A percentile compares a stretch with the other conserved stretches of the same genome.
phyloP scores from a whole-genome alignment of 371 early-diverging fungal genomes.

The Quaeritorhiza haematococci region DNA sequence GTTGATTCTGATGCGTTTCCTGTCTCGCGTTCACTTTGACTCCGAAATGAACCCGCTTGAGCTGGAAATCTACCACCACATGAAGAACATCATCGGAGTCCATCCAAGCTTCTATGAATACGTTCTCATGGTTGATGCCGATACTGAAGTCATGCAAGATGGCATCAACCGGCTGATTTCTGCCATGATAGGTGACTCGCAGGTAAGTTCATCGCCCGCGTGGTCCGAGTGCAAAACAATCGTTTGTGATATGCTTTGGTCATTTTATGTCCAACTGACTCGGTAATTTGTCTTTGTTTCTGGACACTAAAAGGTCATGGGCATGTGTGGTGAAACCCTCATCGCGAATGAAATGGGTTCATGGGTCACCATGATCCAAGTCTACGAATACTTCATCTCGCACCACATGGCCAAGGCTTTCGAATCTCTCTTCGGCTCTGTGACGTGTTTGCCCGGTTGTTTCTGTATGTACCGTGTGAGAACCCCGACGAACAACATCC shows the following conservation, averaged over 20 bases:
- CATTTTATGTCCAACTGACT: no score
- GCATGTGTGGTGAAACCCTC: conserved; percentile 76
- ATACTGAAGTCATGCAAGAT: conserved; percentile 82
- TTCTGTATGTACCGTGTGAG: conserved; percentile 74
- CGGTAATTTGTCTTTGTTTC: no score
- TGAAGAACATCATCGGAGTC: conserved; percentile 80
- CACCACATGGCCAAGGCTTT: conserved; percentile 75
- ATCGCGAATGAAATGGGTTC: conserved; percentile 72
- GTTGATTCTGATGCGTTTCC: conserved; percentile 97
- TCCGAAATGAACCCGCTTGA: conserved; percentile 77
- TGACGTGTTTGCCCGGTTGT: conserved; percentile 75
- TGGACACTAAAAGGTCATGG: conserved; percentile 51
- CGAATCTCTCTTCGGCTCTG: conserved; percentile 96
- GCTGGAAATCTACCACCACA: conserved; percentile 82
- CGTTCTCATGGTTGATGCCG: conserved; percentile 93
- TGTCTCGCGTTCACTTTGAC: conserved; percentile 96
- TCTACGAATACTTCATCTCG: conserved; percentile 97
- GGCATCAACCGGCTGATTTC: conserved; percentile 85
- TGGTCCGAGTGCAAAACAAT: no score
- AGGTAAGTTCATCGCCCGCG: no score
- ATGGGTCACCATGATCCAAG: conserved; percentile 94
- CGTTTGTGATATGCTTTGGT: no score
- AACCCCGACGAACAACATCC: conserved; percentile 72
- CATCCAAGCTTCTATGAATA: conserved; percentile 87
- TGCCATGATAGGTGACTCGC: conserved; percentile 80